Evolutionary conservation across 768 basidiomycete genomes (phyloP).

Genomic region (Kwoniella europaea): DNA sequence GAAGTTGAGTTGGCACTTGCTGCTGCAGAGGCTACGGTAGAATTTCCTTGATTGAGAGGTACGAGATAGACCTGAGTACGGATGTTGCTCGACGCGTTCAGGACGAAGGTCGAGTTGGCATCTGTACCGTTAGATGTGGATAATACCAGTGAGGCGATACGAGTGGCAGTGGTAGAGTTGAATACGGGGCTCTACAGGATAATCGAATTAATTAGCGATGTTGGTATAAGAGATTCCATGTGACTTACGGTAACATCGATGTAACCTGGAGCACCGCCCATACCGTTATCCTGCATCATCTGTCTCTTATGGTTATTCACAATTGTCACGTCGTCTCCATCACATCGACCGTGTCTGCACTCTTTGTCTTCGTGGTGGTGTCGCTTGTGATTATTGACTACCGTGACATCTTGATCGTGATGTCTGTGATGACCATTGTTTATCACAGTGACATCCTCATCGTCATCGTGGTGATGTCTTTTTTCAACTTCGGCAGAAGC

Average conservation of each 20-base stretch:
- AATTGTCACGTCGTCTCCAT: conserved; percentile 27
- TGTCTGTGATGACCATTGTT: conserved; percentile 12
- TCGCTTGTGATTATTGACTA: conserved; percentile 18
- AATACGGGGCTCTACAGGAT: conserved; percentile 56
- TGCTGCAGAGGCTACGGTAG: conserved; percentile 22
- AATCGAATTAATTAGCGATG: not conserved
- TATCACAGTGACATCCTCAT: conserved; percentile 21
- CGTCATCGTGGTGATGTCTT: conserved; percentile 10
- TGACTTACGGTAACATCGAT: conserved; percentile 49
- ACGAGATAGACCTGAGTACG: conserved; percentile 63
- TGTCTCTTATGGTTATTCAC: conserved; percentile 31
- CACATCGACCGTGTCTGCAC: conserved; percentile 23
- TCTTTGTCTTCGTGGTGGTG: conserved; percentile 12
- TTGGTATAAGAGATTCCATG: not conserved
- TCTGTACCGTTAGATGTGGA: conserved; percentile 48
- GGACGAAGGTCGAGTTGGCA: conserved; percentile 58
- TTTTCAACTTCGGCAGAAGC: not conserved
- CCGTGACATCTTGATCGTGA: conserved; percentile 16
- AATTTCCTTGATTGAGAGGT: conserved; percentile 33
- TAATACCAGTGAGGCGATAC: conserved; percentile 62
- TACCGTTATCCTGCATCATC: conserved; percentile 23
- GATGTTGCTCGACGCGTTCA: conserved; percentile 65
- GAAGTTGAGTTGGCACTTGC: conserved; percentile 15
- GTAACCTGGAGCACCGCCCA: conserved; percentile 50
- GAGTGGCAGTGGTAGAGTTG: conserved; percentile 56